phyloP scores from a whole-genome alignment of 345 rosid species.

The Psidium guajava region DNA sequence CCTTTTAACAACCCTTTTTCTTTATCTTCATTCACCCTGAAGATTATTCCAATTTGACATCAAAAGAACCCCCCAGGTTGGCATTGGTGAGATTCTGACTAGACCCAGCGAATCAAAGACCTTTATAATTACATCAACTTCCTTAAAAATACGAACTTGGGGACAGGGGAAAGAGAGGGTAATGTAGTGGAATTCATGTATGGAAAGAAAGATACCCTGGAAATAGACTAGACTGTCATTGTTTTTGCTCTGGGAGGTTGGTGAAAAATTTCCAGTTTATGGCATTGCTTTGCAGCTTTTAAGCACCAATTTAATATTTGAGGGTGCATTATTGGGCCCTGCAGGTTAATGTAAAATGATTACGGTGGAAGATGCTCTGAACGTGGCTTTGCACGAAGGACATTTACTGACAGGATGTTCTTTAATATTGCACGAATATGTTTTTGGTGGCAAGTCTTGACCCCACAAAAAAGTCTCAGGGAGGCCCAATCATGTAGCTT shows the following conservation, averaged over 20 bases:
- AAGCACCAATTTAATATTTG: neutral
- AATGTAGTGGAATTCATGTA: conserved; percentile 39
- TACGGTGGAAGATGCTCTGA: conserved; percentile 28
- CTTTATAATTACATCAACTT: neutral
- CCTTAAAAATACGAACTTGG: neutral
- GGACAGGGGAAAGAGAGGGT: neutral
- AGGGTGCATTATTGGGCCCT: conserved; percentile 31
- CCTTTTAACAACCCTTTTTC: neutral
- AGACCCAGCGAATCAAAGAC: conserved; percentile 28
- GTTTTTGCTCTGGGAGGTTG: conserved; percentile 2
- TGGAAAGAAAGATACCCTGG: conserved; percentile 25
- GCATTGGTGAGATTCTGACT: conserved; percentile 45
- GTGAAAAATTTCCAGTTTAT: conserved; percentile 11
- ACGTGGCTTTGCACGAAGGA: conserved; percentile 17
- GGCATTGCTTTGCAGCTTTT: conserved; percentile 1
- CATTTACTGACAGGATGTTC: conserved; percentile 3
- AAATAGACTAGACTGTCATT: neutral
- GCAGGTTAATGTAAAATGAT: conserved; percentile 14
- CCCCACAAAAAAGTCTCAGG: neutral
- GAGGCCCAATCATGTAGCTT: neutral
- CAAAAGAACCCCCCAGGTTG: conserved; percentile 56
- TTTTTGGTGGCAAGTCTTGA: neutral
- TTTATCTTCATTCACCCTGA: neutral
- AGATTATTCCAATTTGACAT: neutral
- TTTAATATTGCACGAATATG: neutral